phyloP scores from a whole-genome alignment of 352 stramenopile genomes.

The Pythium graminicola region DNA sequence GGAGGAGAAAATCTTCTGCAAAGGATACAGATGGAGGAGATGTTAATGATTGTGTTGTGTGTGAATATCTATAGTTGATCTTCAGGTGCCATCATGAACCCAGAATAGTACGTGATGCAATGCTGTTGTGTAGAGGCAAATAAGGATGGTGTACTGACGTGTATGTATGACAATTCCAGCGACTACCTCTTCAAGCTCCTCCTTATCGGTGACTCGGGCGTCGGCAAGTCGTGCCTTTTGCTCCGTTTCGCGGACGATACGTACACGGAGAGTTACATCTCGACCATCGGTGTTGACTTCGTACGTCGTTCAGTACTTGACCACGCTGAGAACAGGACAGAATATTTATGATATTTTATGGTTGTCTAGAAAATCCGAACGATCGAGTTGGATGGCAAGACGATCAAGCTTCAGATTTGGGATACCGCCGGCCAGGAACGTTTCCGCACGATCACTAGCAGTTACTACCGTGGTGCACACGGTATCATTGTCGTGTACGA shows the following conservation, averaged over 20 bases:
- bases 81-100: constrained; percentile 66
- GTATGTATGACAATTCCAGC: too few relatives aligned
- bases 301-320: constrained; percentile 37
- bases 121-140: too few relatives aligned
- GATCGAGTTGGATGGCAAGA: constrained; percentile 98
- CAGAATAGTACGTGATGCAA: constrained; percentile 94
- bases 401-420: constrained; percentile 98
- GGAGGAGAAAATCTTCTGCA: not conserved
- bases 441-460: constrained; percentile 98
- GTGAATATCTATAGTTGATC: constrained; percentile 10
- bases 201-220: constrained; percentile 96
- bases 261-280: constrained; percentile 98
- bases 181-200: constrained; percentile 98
- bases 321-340: too few relatives aligned
- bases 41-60: not conserved
- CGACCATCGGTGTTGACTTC: constrained; percentile 94
- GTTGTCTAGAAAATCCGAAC: too few relatives aligned
- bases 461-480: constrained; percentile 98
- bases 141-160: too few relatives aligned
- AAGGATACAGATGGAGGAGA: not conserved
- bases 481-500: constrained; percentile 99
- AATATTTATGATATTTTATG: too few relatives aligned
- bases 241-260: constrained; percentile 97
- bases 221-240: constrained; percentile 98
- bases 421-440: constrained; percentile 98